Evolutionary conservation across 768 basidiomycete species (phyloP), one percentile per base, ranked within the genome.

Genomic region (Pleurotus tuoliensis): DNA sequence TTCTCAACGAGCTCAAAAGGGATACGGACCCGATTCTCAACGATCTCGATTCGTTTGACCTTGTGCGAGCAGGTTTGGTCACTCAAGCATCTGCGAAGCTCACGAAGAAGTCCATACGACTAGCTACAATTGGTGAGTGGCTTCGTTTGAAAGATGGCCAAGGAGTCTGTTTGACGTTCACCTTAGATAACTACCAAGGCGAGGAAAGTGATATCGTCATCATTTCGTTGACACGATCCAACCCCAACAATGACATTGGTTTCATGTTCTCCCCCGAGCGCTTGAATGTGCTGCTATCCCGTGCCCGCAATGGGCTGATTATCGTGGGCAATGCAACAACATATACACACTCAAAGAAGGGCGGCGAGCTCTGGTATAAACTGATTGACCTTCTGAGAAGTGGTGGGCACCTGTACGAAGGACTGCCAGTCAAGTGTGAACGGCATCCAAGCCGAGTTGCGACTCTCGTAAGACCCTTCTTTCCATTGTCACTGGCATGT

Each of bases 141-240:
- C 30, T 34, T 49, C 13, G 13, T 41, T 34, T 2, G 7, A n/a
- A 37, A 8, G 7, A 46, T 18, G 20, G 13, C 1, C 0, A n/a
- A 15, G 22, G 12, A 45, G 12, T 34, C 13, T 38, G 7, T 9
- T 38, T 18, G 15, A 20, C 30, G 5, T 13, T 9, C 49, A 15
- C 41, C 46, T 25, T 46, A 88, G 88, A 89, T 61, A 90, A 89
- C 61, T 90, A 88, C 58, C 88, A 89, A 63, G 87, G 87, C 2
- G 88, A 89, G 64, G 87, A 89, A 66, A 82, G 83, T 34, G 80
- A 88, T 48, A 83, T 90, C 47, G 83, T 90, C 22, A 69, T 90
- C 34, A 74, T 76, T 4, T 82, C 79, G 9, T 66, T 90, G 30
- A 86, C 83, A 0, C 68, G 87, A 47, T 87, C 85, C 59, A 88